Evolutionary conservation across 2,329 filamentous ascomycete species (phyloP), one percentile per base, ranked within the genome.

Genomic region (Colletotrichum neosansevieriae): DNA sequence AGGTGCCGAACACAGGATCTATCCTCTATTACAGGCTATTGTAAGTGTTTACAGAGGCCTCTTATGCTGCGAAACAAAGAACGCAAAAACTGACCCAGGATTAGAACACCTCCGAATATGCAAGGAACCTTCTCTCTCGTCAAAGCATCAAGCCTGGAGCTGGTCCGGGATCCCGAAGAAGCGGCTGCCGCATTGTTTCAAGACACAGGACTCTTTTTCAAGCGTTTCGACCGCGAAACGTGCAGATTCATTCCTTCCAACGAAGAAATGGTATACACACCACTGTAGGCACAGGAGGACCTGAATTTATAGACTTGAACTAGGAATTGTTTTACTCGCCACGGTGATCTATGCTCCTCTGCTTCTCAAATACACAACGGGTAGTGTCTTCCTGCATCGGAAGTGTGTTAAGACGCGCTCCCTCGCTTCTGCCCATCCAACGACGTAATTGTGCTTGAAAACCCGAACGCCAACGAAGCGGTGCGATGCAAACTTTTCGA

Each of bases 191-290:
- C 0, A 80, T 86, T 97, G 70, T 86, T 93, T 75, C 83, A 84
- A 51, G 79, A 92, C 72, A 93, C 94, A 3, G 96, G 96, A 0
- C 91, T 91, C 73, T 93, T 93, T 78, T 98, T 99, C 79, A 97
- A 93, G 79, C 85, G 94, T 47, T 98, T 94, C 84, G 93, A 98
- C 78, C 75, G 78, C 4, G 82, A 81, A 38, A 84, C 80, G 0
- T 88, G 88, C 72, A 84, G 80, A 4, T 99, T 98, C 80, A 85
- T 97, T 24, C 66, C 66, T 24, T 56, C 61, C 2, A 69, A 66
- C 10, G 44, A 66, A 12, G 66, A 69, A 42, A 38, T 69, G 61
- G 66, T 66, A 10, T 66, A 69, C 19, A 57, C 54, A 3, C 61
- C 61, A 24, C 19, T 65, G 6, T 66, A 40, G 34, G 12, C 5